Percentiles rank a stretch among this genome's conserved stretches.
phyloP scores from a whole-genome alignment of 306 rosid genomes.

The Gillenia trifoliata region DNA sequence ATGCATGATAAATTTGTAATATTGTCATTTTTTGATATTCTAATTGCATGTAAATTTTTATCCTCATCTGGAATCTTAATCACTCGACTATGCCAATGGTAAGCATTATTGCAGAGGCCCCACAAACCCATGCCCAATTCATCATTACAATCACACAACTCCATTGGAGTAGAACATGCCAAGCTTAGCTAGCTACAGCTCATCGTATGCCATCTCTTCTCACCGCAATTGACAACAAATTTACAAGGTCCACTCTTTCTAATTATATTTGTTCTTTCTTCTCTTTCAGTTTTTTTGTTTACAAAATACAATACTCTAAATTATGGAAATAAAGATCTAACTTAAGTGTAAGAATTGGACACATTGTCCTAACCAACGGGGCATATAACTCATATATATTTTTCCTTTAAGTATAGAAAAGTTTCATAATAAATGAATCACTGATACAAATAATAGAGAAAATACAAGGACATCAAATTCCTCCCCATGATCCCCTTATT shows the following conservation, averaged over 20 bases:
- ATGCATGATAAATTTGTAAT: neutral
- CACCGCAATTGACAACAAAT: slow-evolving; percentile 10
- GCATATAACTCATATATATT: neutral
- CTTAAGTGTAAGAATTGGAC: neutral
- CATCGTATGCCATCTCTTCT: neutral
- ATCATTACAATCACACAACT: slow-evolving; percentile 15
- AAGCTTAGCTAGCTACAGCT: slow-evolving; percentile 13
- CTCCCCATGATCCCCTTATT: slow-evolving; percentile 6
- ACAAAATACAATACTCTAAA: neutral
- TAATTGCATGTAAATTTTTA: neutral
- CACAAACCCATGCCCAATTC: slow-evolving; percentile 9
- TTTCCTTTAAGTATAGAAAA: neutral
- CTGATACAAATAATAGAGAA: slow-evolving; percentile 4
- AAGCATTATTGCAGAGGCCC: slow-evolving; percentile 8
- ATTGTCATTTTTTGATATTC: neutral
- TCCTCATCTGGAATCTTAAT: neutral
- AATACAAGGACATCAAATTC: neutral
- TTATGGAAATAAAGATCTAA: neutral
- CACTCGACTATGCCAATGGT: neutral
- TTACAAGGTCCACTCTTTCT: neutral
- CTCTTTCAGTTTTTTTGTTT: neutral
- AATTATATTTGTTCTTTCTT: no score
- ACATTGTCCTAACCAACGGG: no score
- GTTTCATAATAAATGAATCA: neutral
- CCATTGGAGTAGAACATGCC: slow-evolving; percentile 2